A percentile compares a stretch with the other conserved stretches of the same genome.
Evolutionary conservation across 78 protist genomes (phyloP).

Genomic region (Dictyostelium brefeldianum): DNA sequence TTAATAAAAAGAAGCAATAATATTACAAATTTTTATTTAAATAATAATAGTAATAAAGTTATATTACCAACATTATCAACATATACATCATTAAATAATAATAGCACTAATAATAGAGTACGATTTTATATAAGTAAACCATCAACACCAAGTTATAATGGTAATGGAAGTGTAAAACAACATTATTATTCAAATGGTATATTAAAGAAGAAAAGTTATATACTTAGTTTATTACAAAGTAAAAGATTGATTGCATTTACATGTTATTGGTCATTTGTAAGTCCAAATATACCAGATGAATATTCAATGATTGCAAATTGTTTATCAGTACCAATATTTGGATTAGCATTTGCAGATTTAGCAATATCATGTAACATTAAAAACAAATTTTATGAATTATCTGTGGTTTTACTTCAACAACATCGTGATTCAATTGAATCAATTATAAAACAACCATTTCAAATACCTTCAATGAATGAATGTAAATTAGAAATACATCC

Average conservation of each 20-base stretch:
- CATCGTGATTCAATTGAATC: background rate
- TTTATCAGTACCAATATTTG: background rate
- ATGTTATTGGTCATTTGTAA: background rate
- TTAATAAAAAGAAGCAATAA: background rate
- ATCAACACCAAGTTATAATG: background rate
- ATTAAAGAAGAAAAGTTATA: background rate
- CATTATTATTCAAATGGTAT: conserved; percentile 12
- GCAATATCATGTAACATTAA: background rate
- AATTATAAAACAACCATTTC: background rate
- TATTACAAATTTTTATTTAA: background rate
- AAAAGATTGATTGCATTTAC: background rate
- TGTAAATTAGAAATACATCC: background rate
- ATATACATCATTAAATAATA: background rate
- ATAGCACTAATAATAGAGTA: background rate
- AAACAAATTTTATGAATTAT: background rate
- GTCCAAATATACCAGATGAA: background rate
- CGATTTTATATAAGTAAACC: no score
- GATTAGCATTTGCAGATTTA: background rate
- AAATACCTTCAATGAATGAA: conserved; percentile 11
- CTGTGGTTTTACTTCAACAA: background rate
- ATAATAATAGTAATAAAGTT: background rate
- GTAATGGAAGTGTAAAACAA: background rate
- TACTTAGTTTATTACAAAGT: background rate
- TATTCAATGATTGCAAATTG: background rate
- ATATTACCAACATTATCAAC: background rate